Conservation (phyloP, 345 rosid species). For the Salix caprea region DNA sequence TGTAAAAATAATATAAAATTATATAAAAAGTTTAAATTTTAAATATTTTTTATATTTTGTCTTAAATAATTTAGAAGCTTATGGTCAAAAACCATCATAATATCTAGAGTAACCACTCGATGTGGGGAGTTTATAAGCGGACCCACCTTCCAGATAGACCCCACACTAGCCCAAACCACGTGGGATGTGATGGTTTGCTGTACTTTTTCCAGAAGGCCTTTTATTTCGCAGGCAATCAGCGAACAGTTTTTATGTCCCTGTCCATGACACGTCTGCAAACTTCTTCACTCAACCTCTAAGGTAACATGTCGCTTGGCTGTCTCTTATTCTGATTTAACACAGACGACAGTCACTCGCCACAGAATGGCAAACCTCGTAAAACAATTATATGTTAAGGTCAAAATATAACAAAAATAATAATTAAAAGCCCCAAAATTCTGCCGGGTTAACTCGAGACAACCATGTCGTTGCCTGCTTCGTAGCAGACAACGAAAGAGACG, state of each 20-base stretch:
- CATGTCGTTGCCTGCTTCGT: constrained; percentile 63
- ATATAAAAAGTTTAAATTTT: no score
- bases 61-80: no score
- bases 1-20: no score
- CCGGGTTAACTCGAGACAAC: constrained; percentile 51
- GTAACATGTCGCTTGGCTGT: background rate
- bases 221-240: background rate
- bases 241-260: background rate
- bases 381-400: background rate
- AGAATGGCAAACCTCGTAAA: constrained; percentile 24
- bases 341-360: constrained; percentile 15
- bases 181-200: constrained; percentile 13
- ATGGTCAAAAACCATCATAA: no score
- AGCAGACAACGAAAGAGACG: constrained; percentile 59
- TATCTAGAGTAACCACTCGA: no score
- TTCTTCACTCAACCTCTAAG: background rate
- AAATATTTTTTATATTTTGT: no score
- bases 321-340: constrained; percentile 6
- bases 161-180: constrained; percentile 20
- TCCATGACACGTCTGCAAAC: constrained; percentile 8
- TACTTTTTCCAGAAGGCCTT: background rate
- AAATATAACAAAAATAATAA: background rate
- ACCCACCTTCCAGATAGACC: background rate
- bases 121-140: no score
- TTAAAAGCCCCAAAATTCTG: constrained; percentile 36